These are phyloP conservation scores for Chaetoscypha palmicola DNA, from an alignment of 2,329 filamentous ascomycete species.

Conservation along the genomic window DNA sequence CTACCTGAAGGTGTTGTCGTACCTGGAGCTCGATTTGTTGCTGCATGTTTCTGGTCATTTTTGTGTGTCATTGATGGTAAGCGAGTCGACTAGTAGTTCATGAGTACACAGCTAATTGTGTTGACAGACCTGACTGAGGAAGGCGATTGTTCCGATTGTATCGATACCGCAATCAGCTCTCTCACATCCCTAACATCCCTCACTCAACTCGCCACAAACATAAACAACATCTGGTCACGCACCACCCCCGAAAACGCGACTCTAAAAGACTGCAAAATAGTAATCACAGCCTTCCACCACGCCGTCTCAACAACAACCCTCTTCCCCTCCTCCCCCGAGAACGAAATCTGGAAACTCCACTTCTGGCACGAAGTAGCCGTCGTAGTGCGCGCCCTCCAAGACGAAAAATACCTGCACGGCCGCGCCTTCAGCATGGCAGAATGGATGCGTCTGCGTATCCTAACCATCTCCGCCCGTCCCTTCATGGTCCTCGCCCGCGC, in stretches of 20 bases:
- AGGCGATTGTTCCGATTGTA: conserved; percentile 4
- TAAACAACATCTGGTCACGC: conserved; percentile 5
- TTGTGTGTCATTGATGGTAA: conserved; percentile 6
- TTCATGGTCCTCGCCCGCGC: conserved; percentile 5
- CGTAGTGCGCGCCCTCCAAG: conserved; percentile 2
- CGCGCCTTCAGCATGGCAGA: conserved; percentile 2
- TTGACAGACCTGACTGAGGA: conserved; percentile 4
- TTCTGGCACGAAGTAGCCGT: conserved; percentile 5
- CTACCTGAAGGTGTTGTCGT: not conserved
- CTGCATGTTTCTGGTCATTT: conserved; percentile 5
- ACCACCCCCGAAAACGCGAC: not conserved
- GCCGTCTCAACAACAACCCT: conserved; percentile 1
- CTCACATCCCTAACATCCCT: not conserved
- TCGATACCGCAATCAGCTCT: conserved; percentile 1
- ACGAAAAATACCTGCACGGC: conserved; percentile 3
- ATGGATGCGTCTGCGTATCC: conserved; percentile 6
- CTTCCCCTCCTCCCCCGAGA: not conserved
- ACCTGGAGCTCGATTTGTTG: conserved; percentile 4
- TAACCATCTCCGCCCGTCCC: conserved; percentile 5
- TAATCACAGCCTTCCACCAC: conserved; percentile 5
- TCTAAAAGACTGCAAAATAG: conserved; percentile 4
- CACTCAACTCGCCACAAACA: not conserved
- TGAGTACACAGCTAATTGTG: not conserved
- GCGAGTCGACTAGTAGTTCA: not conserved
- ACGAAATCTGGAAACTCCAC: conserved; percentile 5